Conservation (phyloP, 116 monocot genomes). For the Iris pallida region DNA sequence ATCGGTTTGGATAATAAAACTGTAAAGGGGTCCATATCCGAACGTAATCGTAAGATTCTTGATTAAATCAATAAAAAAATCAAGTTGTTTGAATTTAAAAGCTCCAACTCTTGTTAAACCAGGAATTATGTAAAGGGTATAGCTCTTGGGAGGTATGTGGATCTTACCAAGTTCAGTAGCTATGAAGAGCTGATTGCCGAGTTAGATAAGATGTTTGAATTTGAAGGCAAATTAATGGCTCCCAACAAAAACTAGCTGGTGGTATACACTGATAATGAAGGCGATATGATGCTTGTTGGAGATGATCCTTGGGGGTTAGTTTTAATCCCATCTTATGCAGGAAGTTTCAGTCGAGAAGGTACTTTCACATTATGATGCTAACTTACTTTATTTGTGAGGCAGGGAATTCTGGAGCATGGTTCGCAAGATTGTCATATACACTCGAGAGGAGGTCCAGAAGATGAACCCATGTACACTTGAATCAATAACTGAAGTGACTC, state of each 20-base stretch:
- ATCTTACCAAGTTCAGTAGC: slow-evolving; percentile 65
- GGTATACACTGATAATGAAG: slow-evolving; percentile 80
- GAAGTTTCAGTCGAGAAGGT: neutral
- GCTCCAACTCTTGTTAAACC: no score
- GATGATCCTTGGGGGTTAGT: slow-evolving; percentile 96
- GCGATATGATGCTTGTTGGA: slow-evolving; percentile 94
- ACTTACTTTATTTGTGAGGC: neutral
- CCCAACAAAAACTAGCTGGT: slow-evolving; percentile 56
- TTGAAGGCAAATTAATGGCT: slow-evolving; percentile 54
- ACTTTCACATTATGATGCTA: neutral
- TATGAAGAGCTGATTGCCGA: slow-evolving; percentile 59
- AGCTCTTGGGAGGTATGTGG: slow-evolving; percentile 86
- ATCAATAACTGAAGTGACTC: slow-evolving; percentile 10
- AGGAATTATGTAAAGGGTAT: no score
- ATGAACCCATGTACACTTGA: slow-evolving; percentile 38
- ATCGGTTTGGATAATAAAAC: no score
- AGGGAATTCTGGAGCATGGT: slow-evolving; percentile 68
- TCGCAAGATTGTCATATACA: slow-evolving; percentile 57
- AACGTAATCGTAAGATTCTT: no score
- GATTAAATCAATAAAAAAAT: no score
- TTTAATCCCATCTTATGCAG: neutral
- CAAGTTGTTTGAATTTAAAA: no score
- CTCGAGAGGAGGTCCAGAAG: slow-evolving; percentile 61
- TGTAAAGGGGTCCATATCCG: no score
- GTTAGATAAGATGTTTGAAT: slow-evolving; percentile 76